Evolutionary conservation across 192 early-diverging fungal genomes (phyloP), one percentile per base, ranked within the genome.

Genomic region (Gorgonomyces haynaldii): DNA sequence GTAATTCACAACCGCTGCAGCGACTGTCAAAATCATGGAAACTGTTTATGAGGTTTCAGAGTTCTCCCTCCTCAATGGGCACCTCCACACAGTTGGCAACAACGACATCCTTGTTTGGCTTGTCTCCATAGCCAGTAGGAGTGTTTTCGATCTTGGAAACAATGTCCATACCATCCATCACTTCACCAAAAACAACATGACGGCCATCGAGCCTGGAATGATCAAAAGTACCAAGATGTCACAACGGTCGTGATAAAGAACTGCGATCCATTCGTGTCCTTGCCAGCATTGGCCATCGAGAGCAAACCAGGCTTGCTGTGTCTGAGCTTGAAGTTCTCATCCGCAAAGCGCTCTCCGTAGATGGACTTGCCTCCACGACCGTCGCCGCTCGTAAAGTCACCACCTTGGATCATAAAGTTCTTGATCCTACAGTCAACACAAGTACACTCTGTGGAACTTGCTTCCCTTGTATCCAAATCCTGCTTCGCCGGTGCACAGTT

Each of bases 301-400:
- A 98, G 58, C 1, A 92, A 59, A 2, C 91, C 90, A 21, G 60
- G 54, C 39, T 58, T 58, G 35, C 27, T 57, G 65, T 69, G 37
- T 50, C 78, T 80, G 37, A 93, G 71, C 49, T 82, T 83, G 73
- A 96, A 96, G 74, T 88, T 92, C 72, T 96, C 93, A 60, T 97
- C 93, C 37, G 76, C 75, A 56, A 97, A 97, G 69, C 82, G 84
- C 38, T 76, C 80, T 44, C 93, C 82, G 53, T 81, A 72, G 56
- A 82, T 78, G 37, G 72, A 88, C 70, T 82, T 81, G 48, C 70
- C 69, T 8, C 62, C 71, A 45, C 79, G 83, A 50, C 87, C 86
- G 61, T 92, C 89, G 55, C 87, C 87, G 42, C 80, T 58, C 69
- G 72, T 89, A 80, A 67, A 93, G 67, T 68, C 90, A 70, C 85